Conservation (phyloP, 257 asterid genomes). For the Thymus mandschuricus region DNA sequence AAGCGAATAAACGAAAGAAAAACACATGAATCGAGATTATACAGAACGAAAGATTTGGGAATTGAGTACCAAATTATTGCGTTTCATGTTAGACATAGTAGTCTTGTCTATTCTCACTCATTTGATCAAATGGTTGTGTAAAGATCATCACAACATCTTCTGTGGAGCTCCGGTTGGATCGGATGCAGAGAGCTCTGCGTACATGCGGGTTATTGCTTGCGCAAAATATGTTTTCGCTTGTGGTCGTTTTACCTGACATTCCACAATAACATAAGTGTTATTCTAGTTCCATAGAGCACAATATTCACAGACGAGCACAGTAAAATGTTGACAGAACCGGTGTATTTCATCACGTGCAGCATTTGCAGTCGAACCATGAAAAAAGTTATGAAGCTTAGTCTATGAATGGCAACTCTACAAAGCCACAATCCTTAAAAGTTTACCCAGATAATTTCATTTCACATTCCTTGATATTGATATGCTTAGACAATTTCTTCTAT, state of each 20-base stretch:
- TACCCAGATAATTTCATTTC: background rate
- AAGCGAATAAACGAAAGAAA: background rate
- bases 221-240: conserved; percentile 84
- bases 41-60: background rate
- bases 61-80: conserved; percentile 12
- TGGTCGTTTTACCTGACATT: conserved; percentile 73
- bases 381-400: too few relatives aligned
- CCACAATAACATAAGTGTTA: conserved; percentile 1
- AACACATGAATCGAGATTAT: background rate
- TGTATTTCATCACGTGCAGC: background rate
- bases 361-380: too few relatives aligned
- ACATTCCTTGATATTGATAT: background rate
- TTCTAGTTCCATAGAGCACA: background rate
- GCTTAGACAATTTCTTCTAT: background rate
- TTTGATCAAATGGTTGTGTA: too few relatives aligned
- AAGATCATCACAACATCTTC: conserved; percentile 23
- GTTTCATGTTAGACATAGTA: background rate
- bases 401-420: too few relatives aligned
- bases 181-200: conserved; percentile 59
- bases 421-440: background rate
- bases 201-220: conserved; percentile 76
- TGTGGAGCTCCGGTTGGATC: conserved; percentile 59
- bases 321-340: too few relatives aligned
- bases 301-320: background rate
- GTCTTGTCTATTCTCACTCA: too few relatives aligned